These are phyloP conservation scores for Malus orientalis DNA, from an alignment of 306 rosid genomes.

Conservation along the genomic window DNA sequence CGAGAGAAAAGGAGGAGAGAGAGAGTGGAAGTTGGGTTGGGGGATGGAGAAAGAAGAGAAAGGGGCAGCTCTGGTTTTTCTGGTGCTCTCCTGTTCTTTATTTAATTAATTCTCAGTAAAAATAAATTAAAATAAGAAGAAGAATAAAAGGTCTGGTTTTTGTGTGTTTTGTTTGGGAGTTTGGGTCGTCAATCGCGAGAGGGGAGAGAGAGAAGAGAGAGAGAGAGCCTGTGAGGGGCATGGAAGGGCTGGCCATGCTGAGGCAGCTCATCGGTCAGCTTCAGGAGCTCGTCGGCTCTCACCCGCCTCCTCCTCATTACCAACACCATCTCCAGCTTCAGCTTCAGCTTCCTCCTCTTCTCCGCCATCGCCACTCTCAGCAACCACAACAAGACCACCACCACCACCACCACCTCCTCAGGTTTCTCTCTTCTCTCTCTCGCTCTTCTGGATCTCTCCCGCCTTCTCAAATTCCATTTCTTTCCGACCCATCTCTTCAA, in stretches of 20 bases:
- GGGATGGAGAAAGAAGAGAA: not conserved
- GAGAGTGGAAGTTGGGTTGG: constrained; percentile 8
- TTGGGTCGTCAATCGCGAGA: not conserved
- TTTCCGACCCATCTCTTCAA: not conserved
- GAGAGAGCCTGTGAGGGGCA: constrained; percentile 17
- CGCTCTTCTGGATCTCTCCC: constrained; percentile 30
- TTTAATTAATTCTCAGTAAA: not conserved
- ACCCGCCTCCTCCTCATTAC: constrained; percentile 12
- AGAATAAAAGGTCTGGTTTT: not conserved
- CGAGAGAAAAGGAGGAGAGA: not conserved
- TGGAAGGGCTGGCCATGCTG: constrained; percentile 81
- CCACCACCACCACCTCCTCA: constrained; percentile 15
- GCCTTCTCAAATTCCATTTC: not conserved
- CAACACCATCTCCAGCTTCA: constrained; percentile 11
- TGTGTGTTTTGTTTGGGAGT: not conserved
- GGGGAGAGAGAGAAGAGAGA: not conserved
- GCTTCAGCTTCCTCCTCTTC: constrained; percentile 25
- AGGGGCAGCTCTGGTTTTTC: not conserved
- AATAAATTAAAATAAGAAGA: not conserved
- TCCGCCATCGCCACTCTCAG: constrained; percentile 16
- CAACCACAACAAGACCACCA: constrained; percentile 4
- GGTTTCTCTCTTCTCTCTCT: constrained; percentile 29
- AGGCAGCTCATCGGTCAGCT: constrained; percentile 82
- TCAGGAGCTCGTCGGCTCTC: constrained; percentile 50
- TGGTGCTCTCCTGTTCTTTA: not conserved